phyloP scores from a whole-genome alignment of 2,329 filamentous ascomycete species.

The Fusarium cicatricum region DNA sequence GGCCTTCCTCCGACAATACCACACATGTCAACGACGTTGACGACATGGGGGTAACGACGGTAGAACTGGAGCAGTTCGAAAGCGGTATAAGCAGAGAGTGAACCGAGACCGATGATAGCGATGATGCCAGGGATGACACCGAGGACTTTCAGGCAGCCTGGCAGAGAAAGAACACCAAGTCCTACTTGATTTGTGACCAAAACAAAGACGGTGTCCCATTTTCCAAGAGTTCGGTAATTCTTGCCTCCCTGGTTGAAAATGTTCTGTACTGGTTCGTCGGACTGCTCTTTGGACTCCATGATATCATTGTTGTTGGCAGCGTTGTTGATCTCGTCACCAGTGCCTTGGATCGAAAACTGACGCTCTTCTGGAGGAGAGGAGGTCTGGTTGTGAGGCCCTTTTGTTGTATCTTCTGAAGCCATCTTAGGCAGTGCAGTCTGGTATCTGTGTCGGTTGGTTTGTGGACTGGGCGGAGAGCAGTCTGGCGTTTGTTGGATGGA shows the following conservation, averaged over 20 bases:
- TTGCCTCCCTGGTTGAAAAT: slow-evolving; percentile 42
- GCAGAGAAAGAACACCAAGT: slow-evolving; percentile 66
- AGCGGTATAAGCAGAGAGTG: slow-evolving; percentile 69
- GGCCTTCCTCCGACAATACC: slow-evolving; percentile 52
- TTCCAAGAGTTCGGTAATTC: slow-evolving; percentile 41
- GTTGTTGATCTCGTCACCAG: slow-evolving; percentile 22
- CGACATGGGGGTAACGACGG: slow-evolving; percentile 71
- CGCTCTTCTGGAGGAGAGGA: slow-evolving; percentile 10
- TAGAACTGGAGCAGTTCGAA: slow-evolving; percentile 67
- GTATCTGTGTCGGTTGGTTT: neutral
- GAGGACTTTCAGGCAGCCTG: slow-evolving; percentile 72
- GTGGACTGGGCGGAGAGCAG: neutral
- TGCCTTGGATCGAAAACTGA: slow-evolving; percentile 16
- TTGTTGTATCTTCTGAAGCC: slow-evolving; percentile 17
- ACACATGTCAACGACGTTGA: slow-evolving; percentile 75
- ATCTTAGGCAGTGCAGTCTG: neutral
- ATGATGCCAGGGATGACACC: slow-evolving; percentile 73
- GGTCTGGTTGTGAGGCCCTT: slow-evolving; percentile 23
- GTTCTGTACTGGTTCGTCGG: slow-evolving; percentile 30
- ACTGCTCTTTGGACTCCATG: slow-evolving; percentile 23
- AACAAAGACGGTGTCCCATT: slow-evolving; percentile 42
- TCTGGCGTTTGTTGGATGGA: neutral
- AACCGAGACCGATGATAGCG: slow-evolving; percentile 69
- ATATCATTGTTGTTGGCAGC: slow-evolving; percentile 2
- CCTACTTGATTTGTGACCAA: slow-evolving; percentile 43